Percentiles rank a stretch among this genome's conserved stretches.
Conservation (phyloP, 768 basidiomycete genomes). For the Daedalea quercina region DNA sequence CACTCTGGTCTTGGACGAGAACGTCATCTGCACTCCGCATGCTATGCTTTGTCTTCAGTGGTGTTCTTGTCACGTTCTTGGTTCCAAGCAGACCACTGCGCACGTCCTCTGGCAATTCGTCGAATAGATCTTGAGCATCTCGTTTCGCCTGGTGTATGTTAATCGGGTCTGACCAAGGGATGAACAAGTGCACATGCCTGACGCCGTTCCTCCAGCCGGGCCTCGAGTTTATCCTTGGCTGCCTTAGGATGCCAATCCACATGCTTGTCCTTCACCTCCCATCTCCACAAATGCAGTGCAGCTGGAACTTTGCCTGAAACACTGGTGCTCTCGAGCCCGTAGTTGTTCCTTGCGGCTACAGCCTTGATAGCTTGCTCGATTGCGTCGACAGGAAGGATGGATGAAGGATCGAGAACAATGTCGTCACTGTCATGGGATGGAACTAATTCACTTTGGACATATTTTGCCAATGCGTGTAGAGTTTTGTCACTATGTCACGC, state of each 20-base stretch:
- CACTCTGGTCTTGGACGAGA: slow-evolving; percentile 2
- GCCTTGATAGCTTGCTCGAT: slow-evolving; percentile 63
- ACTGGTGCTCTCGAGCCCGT: slow-evolving; percentile 55
- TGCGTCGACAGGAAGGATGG: slow-evolving; percentile 29
- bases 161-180: background rate
- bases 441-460: slow-evolving; percentile 62
- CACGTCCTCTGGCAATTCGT: slow-evolving; percentile 51
- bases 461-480: slow-evolving; percentile 51
- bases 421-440: slow-evolving; percentile 58
- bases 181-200: slow-evolving; percentile 38
- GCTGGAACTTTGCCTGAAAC: slow-evolving; percentile 50
- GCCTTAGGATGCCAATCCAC: slow-evolving; percentile 63
- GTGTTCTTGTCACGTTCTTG: slow-evolving; percentile 8
- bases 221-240: slow-evolving; percentile 53
- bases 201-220: slow-evolving; percentile 54
- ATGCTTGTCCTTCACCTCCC: slow-evolving; percentile 68
- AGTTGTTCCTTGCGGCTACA: slow-evolving; percentile 67
- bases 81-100: slow-evolving; percentile 44
- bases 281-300: slow-evolving; percentile 72
- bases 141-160: slow-evolving; percentile 43
- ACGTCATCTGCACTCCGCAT: slow-evolving; percentile 1
- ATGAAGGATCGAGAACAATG: slow-evolving; percentile 13
- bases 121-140: slow-evolving; percentile 48
- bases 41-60: slow-evolving; percentile 4
- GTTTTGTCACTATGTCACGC: slow-evolving; percentile 60